These are phyloP conservation scores for Aquilaria yunnanensis DNA, from an alignment of 345 rosid species.

Conservation along the genomic window DNA sequence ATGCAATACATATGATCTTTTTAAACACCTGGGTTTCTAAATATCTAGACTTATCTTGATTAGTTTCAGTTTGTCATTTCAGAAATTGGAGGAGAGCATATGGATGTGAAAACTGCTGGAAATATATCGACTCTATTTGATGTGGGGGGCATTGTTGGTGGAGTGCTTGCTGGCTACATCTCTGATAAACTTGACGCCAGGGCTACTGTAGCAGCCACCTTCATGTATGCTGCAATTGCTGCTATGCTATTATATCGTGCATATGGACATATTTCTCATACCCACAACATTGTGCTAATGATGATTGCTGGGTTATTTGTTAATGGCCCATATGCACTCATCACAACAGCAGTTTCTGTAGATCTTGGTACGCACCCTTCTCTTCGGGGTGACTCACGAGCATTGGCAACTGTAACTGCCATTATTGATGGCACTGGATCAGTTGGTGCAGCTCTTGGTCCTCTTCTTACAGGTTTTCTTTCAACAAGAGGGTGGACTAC, in stretches of 20 bases:
- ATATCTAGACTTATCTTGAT: not conserved
- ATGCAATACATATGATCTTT: too few species aligned
- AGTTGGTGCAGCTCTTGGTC: constrained; percentile 91
- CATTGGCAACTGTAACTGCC: constrained; percentile 90
- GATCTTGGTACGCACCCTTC: constrained; percentile 94
- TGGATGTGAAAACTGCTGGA: constrained; percentile 93
- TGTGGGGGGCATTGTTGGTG: constrained; percentile 88
- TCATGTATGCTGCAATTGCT: constrained; percentile 86
- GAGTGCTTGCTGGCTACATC: constrained; percentile 71
- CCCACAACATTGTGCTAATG: constrained; percentile 68
- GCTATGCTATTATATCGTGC: constrained; percentile 66
- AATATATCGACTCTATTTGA: constrained; percentile 89
- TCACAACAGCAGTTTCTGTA: constrained; percentile 94
- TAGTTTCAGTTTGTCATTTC: constrained; percentile 17
- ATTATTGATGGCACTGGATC: constrained; percentile 95
- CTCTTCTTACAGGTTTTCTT: constrained; percentile 83
- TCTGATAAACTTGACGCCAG: constrained; percentile 83
- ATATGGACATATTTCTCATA: constrained; percentile 60
- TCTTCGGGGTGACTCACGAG: constrained; percentile 83
- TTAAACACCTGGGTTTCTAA: too few species aligned
- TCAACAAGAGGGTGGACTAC: constrained; percentile 70
- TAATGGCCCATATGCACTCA: constrained; percentile 94
- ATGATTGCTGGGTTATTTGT: constrained; percentile 80
- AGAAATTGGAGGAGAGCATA: constrained; percentile 85
- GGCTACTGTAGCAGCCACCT: constrained; percentile 78